Percentiles rank a stretch among this genome's conserved stretches.
Evolutionary conservation across 2,329 filamentous ascomycete genomes (phyloP).

Genomic region (Graphilbum ipis-grandicollis): DNA sequence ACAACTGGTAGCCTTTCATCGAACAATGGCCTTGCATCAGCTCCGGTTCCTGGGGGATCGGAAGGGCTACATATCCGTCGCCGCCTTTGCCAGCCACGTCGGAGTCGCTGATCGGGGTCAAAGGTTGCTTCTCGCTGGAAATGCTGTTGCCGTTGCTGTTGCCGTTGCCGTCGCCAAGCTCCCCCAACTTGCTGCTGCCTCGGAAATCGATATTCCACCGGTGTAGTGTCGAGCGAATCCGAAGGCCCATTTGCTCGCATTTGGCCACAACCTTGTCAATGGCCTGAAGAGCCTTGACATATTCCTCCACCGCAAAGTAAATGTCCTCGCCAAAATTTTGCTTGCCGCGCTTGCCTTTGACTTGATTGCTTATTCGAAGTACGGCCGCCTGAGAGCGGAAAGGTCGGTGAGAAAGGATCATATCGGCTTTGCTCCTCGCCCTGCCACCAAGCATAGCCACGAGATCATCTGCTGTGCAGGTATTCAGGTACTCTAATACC

Average conservation of each 20-base stretch:
- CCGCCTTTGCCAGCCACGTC: slow-evolving; percentile 7
- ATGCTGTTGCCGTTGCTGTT: no score
- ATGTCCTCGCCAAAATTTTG: slow-evolving; percentile 34
- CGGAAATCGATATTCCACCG: slow-evolving; percentile 31
- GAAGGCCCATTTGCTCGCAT: slow-evolving; percentile 55
- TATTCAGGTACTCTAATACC: slow-evolving; percentile 71
- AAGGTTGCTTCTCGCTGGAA: slow-evolving; percentile 9
- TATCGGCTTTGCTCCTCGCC: slow-evolving; percentile 48
- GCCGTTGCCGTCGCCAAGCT: slow-evolving; percentile 7
- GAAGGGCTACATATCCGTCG: slow-evolving; percentile 18
- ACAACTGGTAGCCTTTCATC: slow-evolving; percentile 87
- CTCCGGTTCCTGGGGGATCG: slow-evolving; percentile 46
- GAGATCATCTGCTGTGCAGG: slow-evolving; percentile 56
- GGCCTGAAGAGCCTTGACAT: slow-evolving; percentile 63
- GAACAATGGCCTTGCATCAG: slow-evolving; percentile 60
- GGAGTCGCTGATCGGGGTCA: slow-evolving; percentile 23
- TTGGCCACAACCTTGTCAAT: slow-evolving; percentile 67
- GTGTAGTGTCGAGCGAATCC: slow-evolving; percentile 26
- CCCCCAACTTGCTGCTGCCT: slow-evolving; percentile 17
- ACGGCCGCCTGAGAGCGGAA: slow-evolving; percentile 52
- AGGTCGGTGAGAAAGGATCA: slow-evolving; percentile 57
- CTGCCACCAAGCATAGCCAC: slow-evolving; percentile 60
- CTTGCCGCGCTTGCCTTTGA: slow-evolving; percentile 23
- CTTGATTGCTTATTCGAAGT: slow-evolving; percentile 34
- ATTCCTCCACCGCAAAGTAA: slow-evolving; percentile 41